Base-by-base conservation (phyloP, 2,329 filamentous ascomycete genomes). In the Alternaria sp. region DNA sequence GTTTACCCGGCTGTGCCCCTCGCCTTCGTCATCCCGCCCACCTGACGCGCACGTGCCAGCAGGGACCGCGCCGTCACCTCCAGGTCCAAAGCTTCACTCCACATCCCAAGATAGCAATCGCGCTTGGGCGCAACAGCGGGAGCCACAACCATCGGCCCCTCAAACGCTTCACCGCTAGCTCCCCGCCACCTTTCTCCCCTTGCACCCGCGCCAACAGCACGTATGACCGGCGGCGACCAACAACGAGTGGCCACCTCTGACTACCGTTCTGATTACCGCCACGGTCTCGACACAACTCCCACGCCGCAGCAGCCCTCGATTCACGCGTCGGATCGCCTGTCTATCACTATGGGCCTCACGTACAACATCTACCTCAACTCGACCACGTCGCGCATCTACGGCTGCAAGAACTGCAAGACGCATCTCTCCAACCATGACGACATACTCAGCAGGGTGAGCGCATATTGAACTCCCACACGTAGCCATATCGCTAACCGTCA, bases 361-460 rank as follows among this genome's bases (percentile, higher is more conserved):
- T 97, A 97, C 85, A 97, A 97, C 83, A 90, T 92, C 65, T 97
- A 97, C 81, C 90, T 97, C 69, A 92, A 90, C 80, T 91, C 97
- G 69, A 92, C 90, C 80, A 91, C 91, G 77, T 88, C 86, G 81
- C 92, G 92, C 82, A 95, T 97, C 78, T 97, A 96, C 80, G 93
- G 93, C 69, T 97, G 80, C 88, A 95, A 95, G 84, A 88, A 87
- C 75, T 99, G 96, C 89, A 97, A 97, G 81, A 93, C 96, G 8
- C 96, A 99, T 78, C 88, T 99, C 17, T 91, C 94, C 30, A 96
- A 97, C 79, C 93, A 97, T 73, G 93, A 98, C 73, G 93, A 97
- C 76, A 97, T 99, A 70, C 93, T 98, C 68, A 97, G 93, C 77
- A 86, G 93, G 75, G 95, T 98, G 84, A 76, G 90, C 73, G 46